Base-by-base conservation (phyloP, 2,329 filamentous ascomycete genomes). In the Hypocreales sp. region DNA sequence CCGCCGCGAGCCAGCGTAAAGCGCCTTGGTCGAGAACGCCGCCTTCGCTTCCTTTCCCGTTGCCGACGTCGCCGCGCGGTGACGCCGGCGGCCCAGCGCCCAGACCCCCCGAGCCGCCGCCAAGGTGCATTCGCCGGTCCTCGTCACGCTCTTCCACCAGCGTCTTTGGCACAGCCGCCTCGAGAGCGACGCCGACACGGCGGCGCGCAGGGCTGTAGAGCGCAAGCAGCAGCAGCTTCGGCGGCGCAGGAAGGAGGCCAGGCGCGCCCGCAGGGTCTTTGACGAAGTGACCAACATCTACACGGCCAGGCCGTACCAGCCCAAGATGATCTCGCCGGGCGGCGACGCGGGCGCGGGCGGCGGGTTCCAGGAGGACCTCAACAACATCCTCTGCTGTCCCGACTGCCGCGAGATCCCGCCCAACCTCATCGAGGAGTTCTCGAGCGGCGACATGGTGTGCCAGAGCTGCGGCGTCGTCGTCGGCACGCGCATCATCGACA, bases 321-420 rank as follows among this genome's bases (percentile, higher is more conserved):
- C 50, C 40, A 61, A 61, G 38, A 67, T 66, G 59, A 48, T 67
- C 35, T 46, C 51, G 30, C 44, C 55, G 19, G 47, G 48, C 28
- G 47, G 46, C 34, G 47, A 42, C 24, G 47, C 36, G 13, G 41
- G 34, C 21, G 45, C 38, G 17, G 39, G 35, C 25, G 47, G 36
- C 25, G 48, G 42, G 30, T 92, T 75, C 64, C 72, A 72, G 45
- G 78, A 93, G 51, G 90, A 95, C 40, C 67, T 95, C 32, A 92
- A 82, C 50, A 78, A 83, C 46, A 73, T 77, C 39, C 56, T 95
- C 36, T 76, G 83, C 37, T 98, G 90, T 51, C 79, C 72, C 11
- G 87, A 98, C 48, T 98, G 90, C 64, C 79, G 78, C 45, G 83
- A 93, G 47, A 67, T 73, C 29, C 90, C 90, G n/a, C 87, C 90